These are phyloP conservation scores for Annulohypoxylon truncatum DNA, from an alignment of 2,329 filamentous ascomycete genomes.

Conservation along the genomic window DNA sequence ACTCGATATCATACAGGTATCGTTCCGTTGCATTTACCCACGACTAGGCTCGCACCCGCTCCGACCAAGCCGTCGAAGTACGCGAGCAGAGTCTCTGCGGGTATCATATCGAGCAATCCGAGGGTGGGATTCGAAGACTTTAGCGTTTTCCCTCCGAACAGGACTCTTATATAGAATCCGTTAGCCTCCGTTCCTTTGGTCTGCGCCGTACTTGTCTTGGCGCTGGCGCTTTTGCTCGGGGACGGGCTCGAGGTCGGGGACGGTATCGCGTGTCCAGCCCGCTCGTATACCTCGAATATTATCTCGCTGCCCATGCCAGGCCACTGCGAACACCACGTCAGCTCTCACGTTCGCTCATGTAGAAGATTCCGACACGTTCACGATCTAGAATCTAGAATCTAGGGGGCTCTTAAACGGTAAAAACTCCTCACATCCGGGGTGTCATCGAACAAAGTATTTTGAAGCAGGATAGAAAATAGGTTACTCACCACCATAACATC, in stretches of 20 bases:
- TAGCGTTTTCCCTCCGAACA: conserved; percentile 77
- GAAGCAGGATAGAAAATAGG: neutral
- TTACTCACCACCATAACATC: conserved; percentile 71
- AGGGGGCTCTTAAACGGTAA: too few relatives aligned
- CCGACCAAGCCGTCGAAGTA: conserved; percentile 82
- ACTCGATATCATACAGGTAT: conserved; percentile 22
- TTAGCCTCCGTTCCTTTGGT: conserved; percentile 12
- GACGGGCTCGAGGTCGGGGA: neutral
- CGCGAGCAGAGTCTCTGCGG: conserved; percentile 69
- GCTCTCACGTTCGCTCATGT: neutral
- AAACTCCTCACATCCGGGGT: too few relatives aligned
- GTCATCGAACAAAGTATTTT: too few relatives aligned
- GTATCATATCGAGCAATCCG: conserved; percentile 78
- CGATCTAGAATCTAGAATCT: neutral
- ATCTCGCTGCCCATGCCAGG: conserved; percentile 85
- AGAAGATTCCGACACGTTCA: neutral
- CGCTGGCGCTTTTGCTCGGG: neutral
- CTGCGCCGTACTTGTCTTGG: conserved; percentile 22
- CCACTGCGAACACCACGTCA: conserved; percentile 60
- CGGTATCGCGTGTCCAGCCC: conserved; percentile 16
- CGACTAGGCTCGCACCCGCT: conserved; percentile 56
- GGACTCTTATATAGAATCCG: conserved; percentile 69
- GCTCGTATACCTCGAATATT: conserved; percentile 76
- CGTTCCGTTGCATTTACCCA: conserved; percentile 50
- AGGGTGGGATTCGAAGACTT: conserved; percentile 75